A percentile compares a stretch with the other conserved stretches of the same genome.
These are phyloP conservation scores for Trichoderma gamsii DNA, from an alignment of 495 filamentous ascomycete species.

Conservation along the genomic window DNA sequence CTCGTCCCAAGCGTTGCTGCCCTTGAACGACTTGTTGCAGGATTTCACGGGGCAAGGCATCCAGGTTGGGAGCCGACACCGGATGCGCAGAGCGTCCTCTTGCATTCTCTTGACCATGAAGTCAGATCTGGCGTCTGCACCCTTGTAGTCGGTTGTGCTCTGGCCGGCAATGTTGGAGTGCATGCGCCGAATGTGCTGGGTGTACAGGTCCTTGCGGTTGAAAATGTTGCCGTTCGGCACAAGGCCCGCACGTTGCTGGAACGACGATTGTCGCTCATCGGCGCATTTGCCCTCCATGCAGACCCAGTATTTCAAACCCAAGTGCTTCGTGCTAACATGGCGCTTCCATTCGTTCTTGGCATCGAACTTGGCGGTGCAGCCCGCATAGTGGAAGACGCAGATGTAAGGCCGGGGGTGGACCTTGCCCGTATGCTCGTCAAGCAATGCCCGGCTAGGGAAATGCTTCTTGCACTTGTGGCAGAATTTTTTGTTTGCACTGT, in stretches of 20 bases:
- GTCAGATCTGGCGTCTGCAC: constrained; percentile 36
- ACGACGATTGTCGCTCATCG: constrained; percentile 29
- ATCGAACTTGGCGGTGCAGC: constrained; percentile 67
- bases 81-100: constrained; percentile 50
- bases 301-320: constrained; percentile 71
- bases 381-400: constrained; percentile 74
- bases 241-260: constrained; percentile 15
- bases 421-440: constrained; percentile 46
- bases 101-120: constrained; percentile 43
- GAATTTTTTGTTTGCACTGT: background rate
- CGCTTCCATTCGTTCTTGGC: constrained; percentile 94
- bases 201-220: constrained; percentile 91
- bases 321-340: constrained; percentile 76
- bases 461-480: constrained; percentile 15
- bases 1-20: constrained; percentile 65
- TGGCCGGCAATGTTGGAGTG: constrained; percentile 49
- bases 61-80: constrained; percentile 54
- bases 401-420: constrained; percentile 59
- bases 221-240: constrained; percentile 57
- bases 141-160: constrained; percentile 34
- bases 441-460: constrained; percentile 32
- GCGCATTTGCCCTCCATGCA: constrained; percentile 65
- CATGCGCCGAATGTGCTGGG: constrained; percentile 83
- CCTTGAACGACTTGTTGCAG: constrained; percentile 57
- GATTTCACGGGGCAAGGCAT: constrained; percentile 57